These are phyloP conservation scores for Quercus lobata DNA, from an alignment of 331 rosid genomes.

Conservation along the genomic window DNA sequence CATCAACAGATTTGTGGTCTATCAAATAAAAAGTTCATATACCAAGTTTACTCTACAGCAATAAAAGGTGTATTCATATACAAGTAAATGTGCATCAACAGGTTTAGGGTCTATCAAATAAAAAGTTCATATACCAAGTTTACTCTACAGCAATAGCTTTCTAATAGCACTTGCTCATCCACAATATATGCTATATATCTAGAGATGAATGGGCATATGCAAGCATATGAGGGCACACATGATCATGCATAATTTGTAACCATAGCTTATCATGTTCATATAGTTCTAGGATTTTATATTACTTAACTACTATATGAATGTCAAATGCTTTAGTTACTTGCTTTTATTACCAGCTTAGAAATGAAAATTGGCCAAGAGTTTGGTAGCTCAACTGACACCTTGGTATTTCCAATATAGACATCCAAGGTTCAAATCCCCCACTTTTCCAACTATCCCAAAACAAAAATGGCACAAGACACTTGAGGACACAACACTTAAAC, in stretches of 20 bases:
- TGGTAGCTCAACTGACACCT: too few species aligned
- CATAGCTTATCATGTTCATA: neutral
- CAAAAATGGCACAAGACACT: neutral
- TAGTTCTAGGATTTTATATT: neutral
- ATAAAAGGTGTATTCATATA: neutral
- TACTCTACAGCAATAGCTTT: neutral
- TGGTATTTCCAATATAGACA: too few species aligned
- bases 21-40: neutral
- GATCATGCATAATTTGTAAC: neutral
- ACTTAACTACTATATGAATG: neutral
- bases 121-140: neutral
- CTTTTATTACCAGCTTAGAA: neutral
- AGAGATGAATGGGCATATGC: neutral
- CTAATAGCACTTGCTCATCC: neutral
- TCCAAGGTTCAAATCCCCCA: too few species aligned
- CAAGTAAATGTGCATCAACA: neutral
- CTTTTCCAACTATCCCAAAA: too few species aligned
- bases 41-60: neutral
- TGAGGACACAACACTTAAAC: neutral
- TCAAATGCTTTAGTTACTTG: neutral
- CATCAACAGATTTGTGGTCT: neutral
- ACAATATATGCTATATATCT: neutral
- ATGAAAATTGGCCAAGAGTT: neutral
- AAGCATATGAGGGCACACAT: neutral
- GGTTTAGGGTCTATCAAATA: neutral